Base-by-base conservation (phyloP, 139 green algal species). In the Desmodesmus armatus region DNA sequence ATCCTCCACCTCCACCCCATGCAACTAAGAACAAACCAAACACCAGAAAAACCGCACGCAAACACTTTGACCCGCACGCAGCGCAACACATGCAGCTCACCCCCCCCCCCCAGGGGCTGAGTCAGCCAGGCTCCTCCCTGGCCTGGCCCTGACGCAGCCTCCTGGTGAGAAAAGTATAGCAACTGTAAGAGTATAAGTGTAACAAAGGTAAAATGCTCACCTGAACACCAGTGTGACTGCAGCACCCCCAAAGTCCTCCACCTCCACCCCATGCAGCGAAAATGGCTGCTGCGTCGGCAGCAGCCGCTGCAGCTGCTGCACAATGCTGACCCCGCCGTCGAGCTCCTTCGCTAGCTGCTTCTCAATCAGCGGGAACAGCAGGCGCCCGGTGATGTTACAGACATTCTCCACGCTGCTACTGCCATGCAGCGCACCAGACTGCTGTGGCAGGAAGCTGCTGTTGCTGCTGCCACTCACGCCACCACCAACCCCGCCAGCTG, bases 391-490 rank as follows among this genome's bases (percentile, higher is more conserved):
- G 47, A 9, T 55, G 47, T 55, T 55, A 55, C 9, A 13, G 13
- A 55, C 13, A 55, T 29, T 69, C 60, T 69, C 37, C n/a, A 39
- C 3, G 60, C 60, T 69, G n/a, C 60, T 29, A 69, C n/a, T 0
- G 60, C 35, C 60, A n/a, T 69, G 27, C 60, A n/a, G n/a, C 35
- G 25, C 60, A 69, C 2, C 25, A 39, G n/a, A 35, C 25, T 66
- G 58, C 58, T 66, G n/a, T n/a, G n/a, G n/a, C n/a, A n/a, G n/a
- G n/a, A n/a, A n/a, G 49, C 49, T 37, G 73, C 47, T 67, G 73
- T 49, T 80, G 73, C 31, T 80, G 47, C 29, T 65, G 72, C 44
- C 13, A 31, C 47, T 53, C 15, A 6, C n/a, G 15, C 29, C 31
- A 21, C 5, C 73, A 80, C 2, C 29, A 47, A 17, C 66, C 60